phyloP scores from a whole-genome alignment of 495 filamentous ascomycete species.

The Gamarada debralockiae region DNA sequence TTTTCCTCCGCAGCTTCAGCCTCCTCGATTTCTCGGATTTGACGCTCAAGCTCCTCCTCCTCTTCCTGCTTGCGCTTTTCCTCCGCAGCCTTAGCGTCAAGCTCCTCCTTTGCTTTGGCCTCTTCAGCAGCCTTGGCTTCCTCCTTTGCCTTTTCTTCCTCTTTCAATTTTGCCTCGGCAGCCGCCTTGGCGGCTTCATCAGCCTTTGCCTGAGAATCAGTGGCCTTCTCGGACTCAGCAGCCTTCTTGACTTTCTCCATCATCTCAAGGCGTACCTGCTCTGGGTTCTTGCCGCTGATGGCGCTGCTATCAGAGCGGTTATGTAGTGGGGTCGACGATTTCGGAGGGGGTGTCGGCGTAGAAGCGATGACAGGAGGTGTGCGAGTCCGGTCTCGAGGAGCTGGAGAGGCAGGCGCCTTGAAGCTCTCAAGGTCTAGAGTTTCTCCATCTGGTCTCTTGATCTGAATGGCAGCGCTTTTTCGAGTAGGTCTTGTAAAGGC shows the following conservation, averaged over 20 bases:
- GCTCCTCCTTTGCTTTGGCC: slow-evolving; percentile 20
- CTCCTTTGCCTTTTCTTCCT: slow-evolving; percentile 34
- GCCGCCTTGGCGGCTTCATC: slow-evolving; percentile 21
- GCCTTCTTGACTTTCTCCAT: slow-evolving; percentile 45
- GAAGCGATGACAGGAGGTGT: slow-evolving; percentile 50
- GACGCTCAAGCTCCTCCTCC: slow-evolving; percentile 37
- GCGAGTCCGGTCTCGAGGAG: slow-evolving; percentile 37
- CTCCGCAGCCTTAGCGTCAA: slow-evolving; percentile 35
- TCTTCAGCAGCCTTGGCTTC: slow-evolving; percentile 57
- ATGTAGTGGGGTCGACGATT: slow-evolving; percentile 39
- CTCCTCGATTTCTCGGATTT: slow-evolving; percentile 50
- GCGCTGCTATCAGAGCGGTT: slow-evolving; percentile 41
- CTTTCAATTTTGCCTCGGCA: slow-evolving; percentile 23
- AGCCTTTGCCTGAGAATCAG: slow-evolving; percentile 26
- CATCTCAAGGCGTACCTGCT: slow-evolving; percentile 48
- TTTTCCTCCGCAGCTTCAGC: slow-evolving; percentile 47
- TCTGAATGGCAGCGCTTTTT: slow-evolving; percentile 65
- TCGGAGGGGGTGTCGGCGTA: slow-evolving; percentile 49
- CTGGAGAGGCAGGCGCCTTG: slow-evolving; percentile 43
- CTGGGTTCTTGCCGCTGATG: slow-evolving; percentile 35
- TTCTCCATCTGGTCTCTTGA: slow-evolving; percentile 75
- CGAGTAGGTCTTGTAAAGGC: slow-evolving; percentile 55
- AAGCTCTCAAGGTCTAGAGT: slow-evolving; percentile 35
- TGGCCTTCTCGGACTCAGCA: slow-evolving; percentile 32
- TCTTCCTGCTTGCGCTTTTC: slow-evolving; percentile 36